Evolutionary conservation across 805 yeast species (phyloP).

Genomic region (Candida insectorum): DNA sequence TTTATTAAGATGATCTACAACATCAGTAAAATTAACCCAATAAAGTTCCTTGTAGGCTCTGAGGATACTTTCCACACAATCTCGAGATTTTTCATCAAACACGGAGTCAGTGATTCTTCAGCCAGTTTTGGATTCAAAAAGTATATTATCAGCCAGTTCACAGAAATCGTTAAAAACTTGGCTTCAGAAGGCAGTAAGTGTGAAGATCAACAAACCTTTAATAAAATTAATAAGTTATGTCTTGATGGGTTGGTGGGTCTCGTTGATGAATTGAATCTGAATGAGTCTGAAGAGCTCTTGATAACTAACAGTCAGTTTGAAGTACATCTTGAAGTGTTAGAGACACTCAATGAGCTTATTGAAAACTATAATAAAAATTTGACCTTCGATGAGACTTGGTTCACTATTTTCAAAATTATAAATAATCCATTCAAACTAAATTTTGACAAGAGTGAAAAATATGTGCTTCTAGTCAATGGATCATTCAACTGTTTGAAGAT

Average conservation of each 20-base stretch:
- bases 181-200: conserved; percentile 32
- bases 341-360: conserved; percentile 66
- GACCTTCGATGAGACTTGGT: conserved; percentile 60
- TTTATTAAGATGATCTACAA: conserved; percentile 53
- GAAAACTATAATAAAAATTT: conserved; percentile 70
- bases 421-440: conserved; percentile 48
- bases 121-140: conserved; percentile 44
- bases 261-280: conserved; percentile 9
- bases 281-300: conserved; percentile 29
- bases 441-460: conserved; percentile 38
- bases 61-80: conserved; percentile 26
- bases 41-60: conserved; percentile 44
- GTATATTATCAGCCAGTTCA: conserved; percentile 49
- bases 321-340: conserved; percentile 57
- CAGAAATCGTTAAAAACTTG: conserved; percentile 42
- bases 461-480: conserved; percentile 52
- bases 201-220: conserved; percentile 10
- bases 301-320: conserved; percentile 62
- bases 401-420: conserved; percentile 58
- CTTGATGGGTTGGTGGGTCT: conserved; percentile 39
- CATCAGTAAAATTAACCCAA: conserved; percentile 49
- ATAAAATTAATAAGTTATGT: conserved; percentile 18
- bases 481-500: conserved; percentile 82
- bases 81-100: conserved; percentile 48
- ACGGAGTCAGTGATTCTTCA: conserved; percentile 30